Base-by-base conservation (phyloP, 202 grass and related monocot species). In the Setaria viridis region DNA sequence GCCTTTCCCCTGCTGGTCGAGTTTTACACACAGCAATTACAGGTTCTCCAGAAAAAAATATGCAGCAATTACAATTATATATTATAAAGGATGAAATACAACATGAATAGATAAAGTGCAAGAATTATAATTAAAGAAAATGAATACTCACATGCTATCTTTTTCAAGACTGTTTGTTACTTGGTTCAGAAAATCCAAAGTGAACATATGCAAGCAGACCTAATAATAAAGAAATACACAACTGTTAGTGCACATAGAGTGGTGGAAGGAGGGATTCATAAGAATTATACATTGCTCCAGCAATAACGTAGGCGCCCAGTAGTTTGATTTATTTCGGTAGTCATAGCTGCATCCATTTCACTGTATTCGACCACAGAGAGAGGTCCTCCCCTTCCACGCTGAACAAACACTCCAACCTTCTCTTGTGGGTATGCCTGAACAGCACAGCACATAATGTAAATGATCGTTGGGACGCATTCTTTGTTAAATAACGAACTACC, bases 341-440 rank as follows among this genome's bases (percentile, higher is more conserved):
- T 49, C 91, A 92, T 94, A 62, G 90, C 77, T 74, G 76, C 83
- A 83, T 94, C 90, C 94, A 97, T 97, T 87, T 97, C 94, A 85
- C 91, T 94, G 56, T 97, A 97, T 70, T 97, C 94, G 50, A 94
- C 69, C 64, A 97, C 94, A 49, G 85, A 67, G 77, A 97, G 88
- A 12, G 94, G 91, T 50, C 91, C 94, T 74, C 90, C 92, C 89
- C 79, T 92, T 70, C 94, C 94, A 49, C 88, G 88, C 48, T 97
- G 92, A 83, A 97, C 94, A 91, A 97, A 97, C 4, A 94, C 90
- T 72, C 94, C 94, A 80, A 97, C 94, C 72, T 89, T 91, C 81
- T 97, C 92, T 81, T 89, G 89, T 75, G 89, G 89, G 81, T 93
- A 93, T 53, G 83, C 89, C 91, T 92, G 79, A 75, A 86, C 62